Evolutionary conservation across 2,329 filamentous ascomycete species (phyloP), one percentile per base, ranked within the genome.

Genomic region (Pseudopithomyces chartarum): DNA sequence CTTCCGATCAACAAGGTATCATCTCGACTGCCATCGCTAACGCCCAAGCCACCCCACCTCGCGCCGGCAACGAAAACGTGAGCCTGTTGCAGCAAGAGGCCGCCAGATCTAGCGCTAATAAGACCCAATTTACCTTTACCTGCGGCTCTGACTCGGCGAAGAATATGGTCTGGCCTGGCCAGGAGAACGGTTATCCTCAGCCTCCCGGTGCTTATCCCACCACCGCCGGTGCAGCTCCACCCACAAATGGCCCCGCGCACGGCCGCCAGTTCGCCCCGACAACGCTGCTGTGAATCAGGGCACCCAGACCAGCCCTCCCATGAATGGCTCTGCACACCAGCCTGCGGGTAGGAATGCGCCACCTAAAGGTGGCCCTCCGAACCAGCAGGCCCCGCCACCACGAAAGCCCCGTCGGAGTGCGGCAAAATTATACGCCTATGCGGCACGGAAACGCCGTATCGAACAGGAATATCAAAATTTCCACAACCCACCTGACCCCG

Each of bases 81-180:
- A 94, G 90, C 74, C 82, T 93, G 57, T 78, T 96, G 47, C 88
- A 91, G 55, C 89, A 91, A 71, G 87, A 90, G 73, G 79, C 84
- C 17, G 76, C 81, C 6, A 81, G 81, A 56, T 88, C 84, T 3
- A 87, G 84, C 34, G 87, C 90, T 4, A 85, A 89, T 6, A 91
- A 92, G 55, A 90, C 90, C 0, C 92, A 97, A 67, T 99, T 99
- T 74, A 99, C 95, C 10, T 99, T 99, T 72, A 96, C 92, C 12
- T 97, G 92, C 76, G 91, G 96, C 68, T 94, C 93, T 1, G 92
- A 95, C 71, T 91, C 92, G 36, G 88, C 91, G 1, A 91, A 89
- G 57, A 87, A 89, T 54, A 85, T 92, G 73, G 87, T 88, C 50
- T 91, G 90, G 87, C 90, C 90, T 42, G 86, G 88, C 69, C 80